These are phyloP conservation scores for Eucalyptus erythrocorys DNA, from an alignment of 345 rosid species.

Conservation along the genomic window DNA sequence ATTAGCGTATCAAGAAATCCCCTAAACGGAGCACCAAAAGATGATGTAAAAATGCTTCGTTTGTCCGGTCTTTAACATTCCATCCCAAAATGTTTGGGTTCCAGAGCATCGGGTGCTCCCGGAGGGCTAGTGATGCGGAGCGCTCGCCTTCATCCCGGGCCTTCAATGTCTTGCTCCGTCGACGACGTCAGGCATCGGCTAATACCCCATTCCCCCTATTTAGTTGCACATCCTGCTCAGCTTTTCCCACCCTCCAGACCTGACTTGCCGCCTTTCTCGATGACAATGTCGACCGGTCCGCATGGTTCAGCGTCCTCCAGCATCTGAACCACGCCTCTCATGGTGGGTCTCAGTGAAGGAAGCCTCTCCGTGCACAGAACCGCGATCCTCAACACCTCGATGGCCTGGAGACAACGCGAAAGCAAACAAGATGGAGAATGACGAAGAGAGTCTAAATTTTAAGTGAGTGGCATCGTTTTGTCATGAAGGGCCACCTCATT, in stretches of 20 bases:
- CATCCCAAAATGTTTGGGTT: background rate
- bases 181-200: background rate
- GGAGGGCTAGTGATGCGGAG: background rate
- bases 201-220: background rate
- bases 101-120: background rate
- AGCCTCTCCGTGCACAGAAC: slow-evolving; percentile 50
- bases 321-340: slow-evolving; percentile 86
- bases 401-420: slow-evolving; percentile 12
- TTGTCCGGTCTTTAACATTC: background rate
- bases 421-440: no score
- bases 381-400: slow-evolving; percentile 59
- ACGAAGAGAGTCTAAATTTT: no score
- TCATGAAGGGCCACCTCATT: no score
- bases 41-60: no score
- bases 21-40: no score
- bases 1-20: no score
- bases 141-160: background rate
- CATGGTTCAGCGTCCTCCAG: slow-evolving; percentile 72
- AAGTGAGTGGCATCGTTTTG: no score
- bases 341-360: slow-evolving; percentile 62
- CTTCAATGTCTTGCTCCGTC: background rate
- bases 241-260: background rate
- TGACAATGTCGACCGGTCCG: slow-evolving; percentile 34
- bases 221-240: background rate
- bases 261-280: background rate